Conservation (phyloP, 495 filamentous ascomycete species). For the Staphylotrichum tortipilum region DNA sequence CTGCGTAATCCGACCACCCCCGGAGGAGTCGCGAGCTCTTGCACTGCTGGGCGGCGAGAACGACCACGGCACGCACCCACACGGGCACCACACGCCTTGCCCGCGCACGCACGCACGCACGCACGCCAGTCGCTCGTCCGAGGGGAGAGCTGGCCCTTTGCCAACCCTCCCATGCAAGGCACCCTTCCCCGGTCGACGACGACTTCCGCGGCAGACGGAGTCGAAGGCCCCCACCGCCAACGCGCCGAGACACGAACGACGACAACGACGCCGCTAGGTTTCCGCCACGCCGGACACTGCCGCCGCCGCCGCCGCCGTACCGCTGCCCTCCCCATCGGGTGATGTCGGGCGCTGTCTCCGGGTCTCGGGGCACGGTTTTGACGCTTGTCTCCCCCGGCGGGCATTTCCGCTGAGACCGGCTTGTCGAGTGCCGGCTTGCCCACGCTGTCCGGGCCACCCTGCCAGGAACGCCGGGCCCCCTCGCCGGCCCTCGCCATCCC, state of each 20-base stretch:
- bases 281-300: constrained; percentile 1
- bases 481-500: too few species aligned
- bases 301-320: too few species aligned
- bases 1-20: too few species aligned
- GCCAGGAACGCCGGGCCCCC: too few species aligned
- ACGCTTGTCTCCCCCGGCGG: constrained; percentile 18
- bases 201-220: neutral
- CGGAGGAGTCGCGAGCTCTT: too few species aligned
- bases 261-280: neutral
- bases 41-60: neutral
- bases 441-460: constrained; percentile 18
- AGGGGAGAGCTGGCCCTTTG: neutral
- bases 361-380: constrained; percentile 20
- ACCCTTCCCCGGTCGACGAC: neutral
- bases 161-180: neutral
- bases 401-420: constrained; percentile 12
- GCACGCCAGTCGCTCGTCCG: neutral
- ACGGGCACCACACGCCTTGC: too few species aligned
- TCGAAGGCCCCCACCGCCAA: neutral
- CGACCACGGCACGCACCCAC: too few species aligned
- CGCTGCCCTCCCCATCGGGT: constrained; percentile 17
- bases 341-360: constrained; percentile 21
- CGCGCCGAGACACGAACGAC: too few species aligned
- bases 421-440: constrained; percentile 10
- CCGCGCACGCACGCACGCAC: too few species aligned